Base-by-base conservation (phyloP, 2,329 filamentous ascomycete species). In the Sporothrix inflata region DNA sequence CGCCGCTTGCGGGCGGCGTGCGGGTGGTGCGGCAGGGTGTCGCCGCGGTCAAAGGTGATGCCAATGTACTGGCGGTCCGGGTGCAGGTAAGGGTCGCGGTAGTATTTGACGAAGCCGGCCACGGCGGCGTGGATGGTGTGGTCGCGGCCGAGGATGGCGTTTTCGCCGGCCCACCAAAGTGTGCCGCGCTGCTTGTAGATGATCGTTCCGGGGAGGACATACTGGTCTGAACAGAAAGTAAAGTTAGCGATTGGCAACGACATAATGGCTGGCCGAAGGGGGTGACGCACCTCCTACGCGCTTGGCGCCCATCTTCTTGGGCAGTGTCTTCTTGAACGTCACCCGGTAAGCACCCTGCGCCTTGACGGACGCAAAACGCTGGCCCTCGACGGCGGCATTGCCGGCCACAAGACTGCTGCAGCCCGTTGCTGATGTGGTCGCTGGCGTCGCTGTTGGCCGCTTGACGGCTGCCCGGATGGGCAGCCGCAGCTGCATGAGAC, bases 101-200 rank as follows among this genome's bases (percentile, higher is more conserved):
- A 99, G 88, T 97, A 99, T 78, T 96, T 94, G 74, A 99, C 96
- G 82, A 97, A 99, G 75, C 96, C 96, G 3, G 91, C 87, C 71
- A 92, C 89, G 73, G 90, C 91, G 70, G 96, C 90, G 82, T 93
- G 97, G 80, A 99, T 97, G 68, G 95, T 98, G 85, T 98, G 96
- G 82, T 99, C 94, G 74, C 96, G 92, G 68, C 96, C 96, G 86
- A 98, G 95, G 78, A 91, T 92, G 82, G 92, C 93, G 83, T 99
- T 98, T 81, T 98, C 96, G 78, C 96, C 96, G 0, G 96, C 92
- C 81, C 91, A 95, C 96, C 96, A 99, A 78, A 91, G 89, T 4
- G 96, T 97, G 77, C 96, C 96, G 78, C 95, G 91, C 83, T 99
- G 96, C 80, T 94, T 94, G 88, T 96, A 99, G 83, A 99, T 92